Base-by-base conservation (phyloP, 148 eudicot species). In the Linanthus parryae region DNA sequence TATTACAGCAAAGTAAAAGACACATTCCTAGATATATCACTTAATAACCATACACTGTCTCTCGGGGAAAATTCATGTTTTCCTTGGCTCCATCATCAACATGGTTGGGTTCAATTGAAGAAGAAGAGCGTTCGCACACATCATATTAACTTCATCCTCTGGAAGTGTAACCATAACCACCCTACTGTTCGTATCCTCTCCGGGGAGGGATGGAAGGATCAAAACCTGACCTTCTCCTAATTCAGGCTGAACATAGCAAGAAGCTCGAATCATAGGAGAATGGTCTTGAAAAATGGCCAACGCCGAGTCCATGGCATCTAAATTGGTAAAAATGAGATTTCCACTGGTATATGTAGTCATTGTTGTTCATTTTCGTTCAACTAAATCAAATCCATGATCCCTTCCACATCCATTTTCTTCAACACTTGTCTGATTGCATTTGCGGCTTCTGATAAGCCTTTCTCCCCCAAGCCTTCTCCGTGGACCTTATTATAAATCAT, bases 141-240 rank as follows among this genome's bases (percentile, higher is more conserved):
- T 36, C 65, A 51, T 64, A 20, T 46, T 41, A 51, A 43, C 68
- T 63, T 84, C 78, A 29, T 70, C 45, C 31, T 37, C 50, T 0
- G 75, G 69, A 14, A 84, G 71, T 22, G 87, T 77, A 20, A 77
- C 66, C 70, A 57, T 74, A 15, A 68, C 80, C 28, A 63, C 58
- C 27, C 82, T 53, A 44, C 79, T 65, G 10, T 60, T 26, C 7
- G n/a, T 19, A 3, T 69, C 88, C 41, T 73, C 72, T 1, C 52
- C 20, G 0, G 30, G 50, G 13, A 53, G 57, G 0, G 74, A 66
- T 2, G 84, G 82, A 44, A 81, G 73, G 35, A 81, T 59, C 25
- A 78, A 10, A 7, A 81, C 70, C 26, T 64, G 75, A 15, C 81
- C 78, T 3, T 55, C 34, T 5, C 57, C 74, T 5, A 50, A 14